Evolutionary conservation across 1,284 basidiomycete species (phyloP).

Genomic region (Rhodotorula sp.): DNA sequence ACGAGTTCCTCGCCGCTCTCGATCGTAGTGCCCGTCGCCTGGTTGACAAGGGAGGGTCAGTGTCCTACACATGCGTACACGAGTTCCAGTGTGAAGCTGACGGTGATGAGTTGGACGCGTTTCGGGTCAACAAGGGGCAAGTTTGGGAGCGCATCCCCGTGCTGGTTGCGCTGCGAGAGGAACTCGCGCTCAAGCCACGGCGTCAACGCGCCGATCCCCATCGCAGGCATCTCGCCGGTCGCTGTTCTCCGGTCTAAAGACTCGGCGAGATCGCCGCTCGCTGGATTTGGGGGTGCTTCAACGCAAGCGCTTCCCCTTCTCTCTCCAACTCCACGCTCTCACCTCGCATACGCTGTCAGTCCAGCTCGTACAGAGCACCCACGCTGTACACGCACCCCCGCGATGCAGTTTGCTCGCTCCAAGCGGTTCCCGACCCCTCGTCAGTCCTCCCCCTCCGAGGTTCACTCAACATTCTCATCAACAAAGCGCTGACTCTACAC

Average conservation of each 20-base stretch:
- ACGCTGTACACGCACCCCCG: neutral
- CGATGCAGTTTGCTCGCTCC: slow-evolving; percentile 20
- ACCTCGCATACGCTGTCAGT: too few relatives aligned
- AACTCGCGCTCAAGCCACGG: slow-evolving; percentile 20
- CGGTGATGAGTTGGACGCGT: slow-evolving; percentile 9
- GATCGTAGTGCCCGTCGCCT: slow-evolving; percentile 1
- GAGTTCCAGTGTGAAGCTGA: neutral
- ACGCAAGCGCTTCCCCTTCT: too few relatives aligned
- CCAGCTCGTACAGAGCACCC: too few relatives aligned
- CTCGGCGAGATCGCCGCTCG: too few relatives aligned
- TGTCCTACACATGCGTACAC: too few relatives aligned
- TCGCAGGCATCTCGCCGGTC: neutral
- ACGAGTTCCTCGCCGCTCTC: neutral
- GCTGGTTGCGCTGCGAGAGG: neutral
- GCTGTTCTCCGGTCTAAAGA: too few relatives aligned
- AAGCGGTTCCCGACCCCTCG: slow-evolving; percentile 18
- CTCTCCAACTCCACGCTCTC: too few relatives aligned
- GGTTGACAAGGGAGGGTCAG: neutral
- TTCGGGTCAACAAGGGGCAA: neutral
- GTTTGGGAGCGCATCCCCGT: neutral
- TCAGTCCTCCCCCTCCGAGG: neutral
- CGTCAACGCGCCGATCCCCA: neutral
- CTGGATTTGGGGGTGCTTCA: too few relatives aligned
- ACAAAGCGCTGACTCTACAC: neutral
- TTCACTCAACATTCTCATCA: neutral